A percentile compares a stretch with the other conserved stretches of the same genome.
Conservation (phyloP, 495 filamentous ascomycete species). For the Tuber melanosporum region DNA sequence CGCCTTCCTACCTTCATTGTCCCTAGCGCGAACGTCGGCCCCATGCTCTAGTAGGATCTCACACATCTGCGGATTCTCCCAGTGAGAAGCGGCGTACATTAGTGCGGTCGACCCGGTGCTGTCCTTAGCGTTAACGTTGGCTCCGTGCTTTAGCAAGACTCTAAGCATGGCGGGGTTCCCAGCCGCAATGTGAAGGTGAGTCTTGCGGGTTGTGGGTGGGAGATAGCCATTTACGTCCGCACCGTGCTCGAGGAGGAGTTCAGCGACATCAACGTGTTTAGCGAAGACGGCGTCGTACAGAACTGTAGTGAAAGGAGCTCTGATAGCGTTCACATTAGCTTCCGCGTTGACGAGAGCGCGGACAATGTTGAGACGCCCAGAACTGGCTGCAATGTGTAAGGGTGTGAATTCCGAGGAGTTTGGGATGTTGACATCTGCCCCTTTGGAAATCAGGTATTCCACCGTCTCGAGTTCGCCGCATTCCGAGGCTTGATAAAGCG, state of each 20-base stretch:
- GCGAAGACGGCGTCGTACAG: neutral
- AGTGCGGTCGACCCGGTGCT: neutral
- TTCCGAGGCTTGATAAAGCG: neutral
- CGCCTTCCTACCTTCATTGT: neutral
- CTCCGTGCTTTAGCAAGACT: slow-evolving; percentile 1
- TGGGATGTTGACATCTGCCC: neutral
- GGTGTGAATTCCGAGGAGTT: neutral
- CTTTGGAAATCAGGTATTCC: neutral
- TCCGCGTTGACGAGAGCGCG: neutral
- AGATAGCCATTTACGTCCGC: neutral
- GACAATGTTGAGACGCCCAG: neutral
- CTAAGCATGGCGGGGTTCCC: neutral
- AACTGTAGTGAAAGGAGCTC: neutral
- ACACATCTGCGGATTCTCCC: neutral
- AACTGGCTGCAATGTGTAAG: neutral
- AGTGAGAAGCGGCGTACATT: neutral
- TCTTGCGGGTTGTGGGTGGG: neutral
- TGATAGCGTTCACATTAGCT: neutral
- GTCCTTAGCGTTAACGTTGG: neutral
- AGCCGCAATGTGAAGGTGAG: slow-evolving; percentile 11
- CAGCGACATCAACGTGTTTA: neutral
- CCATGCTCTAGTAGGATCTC: slow-evolving; percentile 4
- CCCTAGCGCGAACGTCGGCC: neutral
- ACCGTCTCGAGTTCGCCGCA: neutral
- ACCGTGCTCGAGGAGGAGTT: neutral